phyloP scores from a whole-genome alignment of 768 basidiomycete genomes.

The Leccinum truebloodii region DNA sequence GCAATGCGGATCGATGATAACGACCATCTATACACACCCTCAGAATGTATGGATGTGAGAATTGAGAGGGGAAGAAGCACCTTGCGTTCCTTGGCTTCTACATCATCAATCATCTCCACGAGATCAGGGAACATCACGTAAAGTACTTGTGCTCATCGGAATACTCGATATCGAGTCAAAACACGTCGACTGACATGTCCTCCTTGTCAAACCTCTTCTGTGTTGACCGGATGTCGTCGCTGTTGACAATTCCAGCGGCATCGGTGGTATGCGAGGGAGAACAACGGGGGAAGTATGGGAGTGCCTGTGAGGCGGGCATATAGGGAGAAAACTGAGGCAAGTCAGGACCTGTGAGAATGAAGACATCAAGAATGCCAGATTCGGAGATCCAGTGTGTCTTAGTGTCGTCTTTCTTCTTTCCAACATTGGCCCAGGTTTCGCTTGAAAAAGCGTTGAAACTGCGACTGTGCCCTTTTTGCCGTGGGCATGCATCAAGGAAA shows the following conservation, averaged over 20 bases:
- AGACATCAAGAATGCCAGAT: slow-evolving; percentile 92
- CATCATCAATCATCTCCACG: slow-evolving; percentile 89
- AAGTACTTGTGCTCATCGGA: slow-evolving; percentile 94
- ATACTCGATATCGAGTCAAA: slow-evolving; percentile 98
- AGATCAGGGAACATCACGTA: slow-evolving; percentile 94
- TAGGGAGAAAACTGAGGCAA: slow-evolving; percentile 79
- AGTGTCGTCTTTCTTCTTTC: slow-evolving; percentile 57
- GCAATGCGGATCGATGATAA: slow-evolving; percentile 95
- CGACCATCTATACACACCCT: slow-evolving; percentile 74
- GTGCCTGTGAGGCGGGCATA: slow-evolving; percentile 86
- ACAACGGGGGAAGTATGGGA: slow-evolving; percentile 84
- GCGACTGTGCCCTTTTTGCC: slow-evolving; percentile 85
- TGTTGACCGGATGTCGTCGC: slow-evolving; percentile 83
- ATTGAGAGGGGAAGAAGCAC: slow-evolving; percentile 39
- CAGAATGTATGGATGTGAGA: neutral
- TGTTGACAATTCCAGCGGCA: slow-evolving; percentile 95
- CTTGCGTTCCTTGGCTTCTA: slow-evolving; percentile 84
- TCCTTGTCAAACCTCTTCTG: slow-evolving; percentile 90
- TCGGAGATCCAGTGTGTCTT: slow-evolving; percentile 98
- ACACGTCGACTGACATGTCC: slow-evolving; percentile 92
- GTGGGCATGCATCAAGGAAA: slow-evolving; percentile 94
- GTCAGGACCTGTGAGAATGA: slow-evolving; percentile 92
- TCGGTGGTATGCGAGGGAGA: slow-evolving; percentile 94
- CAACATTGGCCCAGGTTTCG: slow-evolving; percentile 95
- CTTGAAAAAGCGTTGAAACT: slow-evolving; percentile 86